Percentiles rank a stretch among this genome's conserved stretches.
phyloP scores from a whole-genome alignment of 257 asterid genomes.

The Solanum raphanifolium region DNA sequence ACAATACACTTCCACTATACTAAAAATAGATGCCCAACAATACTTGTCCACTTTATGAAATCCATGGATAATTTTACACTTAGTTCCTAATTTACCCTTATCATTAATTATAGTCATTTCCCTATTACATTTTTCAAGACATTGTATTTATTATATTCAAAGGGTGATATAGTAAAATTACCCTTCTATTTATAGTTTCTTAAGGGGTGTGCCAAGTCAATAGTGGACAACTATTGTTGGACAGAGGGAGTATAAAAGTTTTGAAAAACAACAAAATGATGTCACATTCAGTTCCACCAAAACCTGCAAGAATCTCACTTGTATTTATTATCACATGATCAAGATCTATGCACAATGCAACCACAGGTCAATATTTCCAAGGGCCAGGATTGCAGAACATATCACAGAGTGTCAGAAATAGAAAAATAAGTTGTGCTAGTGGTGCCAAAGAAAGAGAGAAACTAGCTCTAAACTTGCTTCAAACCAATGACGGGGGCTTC shows the following conservation, averaged over 20 bases:
- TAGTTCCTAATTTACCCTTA: no score
- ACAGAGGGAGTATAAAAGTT: neutral
- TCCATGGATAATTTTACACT: no score
- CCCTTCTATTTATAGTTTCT: neutral
- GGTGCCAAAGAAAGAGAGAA: neutral
- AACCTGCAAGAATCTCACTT: neutral
- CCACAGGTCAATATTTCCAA: neutral
- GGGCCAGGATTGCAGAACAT: neutral
- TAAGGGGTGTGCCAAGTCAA: neutral
- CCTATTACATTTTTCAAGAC: neutral
- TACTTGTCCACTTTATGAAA: no score
- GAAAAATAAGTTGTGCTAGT: neutral
- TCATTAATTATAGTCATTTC: no score
- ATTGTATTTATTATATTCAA: neutral
- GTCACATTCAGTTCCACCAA: neutral
- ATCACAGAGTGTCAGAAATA: neutral
- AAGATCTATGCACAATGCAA: neutral
- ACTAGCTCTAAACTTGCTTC: neutral
- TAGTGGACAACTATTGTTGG: neutral
- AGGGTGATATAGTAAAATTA: neutral
- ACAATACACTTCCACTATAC: no score
- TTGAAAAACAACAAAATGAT: neutral
- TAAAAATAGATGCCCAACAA: no score
- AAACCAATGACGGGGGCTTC: neutral
- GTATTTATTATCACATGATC: neutral